These are phyloP conservation scores for Tulasnella sp. DNA, from an alignment of 768 basidiomycete genomes.

Conservation along the genomic window DNA sequence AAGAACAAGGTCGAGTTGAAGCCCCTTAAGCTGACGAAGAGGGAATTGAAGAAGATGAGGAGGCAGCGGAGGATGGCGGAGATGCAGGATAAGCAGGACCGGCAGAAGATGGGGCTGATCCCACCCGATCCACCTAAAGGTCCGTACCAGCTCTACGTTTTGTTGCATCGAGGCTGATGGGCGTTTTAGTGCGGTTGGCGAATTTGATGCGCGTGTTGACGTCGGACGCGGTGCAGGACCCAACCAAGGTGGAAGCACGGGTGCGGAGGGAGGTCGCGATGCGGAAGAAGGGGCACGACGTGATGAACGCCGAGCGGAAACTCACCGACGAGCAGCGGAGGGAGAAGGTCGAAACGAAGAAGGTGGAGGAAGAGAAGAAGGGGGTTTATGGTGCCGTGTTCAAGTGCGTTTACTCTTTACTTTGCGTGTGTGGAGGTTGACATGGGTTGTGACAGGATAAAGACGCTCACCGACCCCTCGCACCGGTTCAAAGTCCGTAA, in stretches of 20 bases:
- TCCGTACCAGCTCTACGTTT: slow-evolving; percentile 47
- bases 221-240: slow-evolving; percentile 92
- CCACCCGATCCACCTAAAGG: slow-evolving; percentile 94
- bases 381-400: slow-evolving; percentile 75
- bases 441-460: slow-evolving; percentile 62
- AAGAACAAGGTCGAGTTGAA: slow-evolving; percentile 69
- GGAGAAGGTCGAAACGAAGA: slow-evolving; percentile 79
- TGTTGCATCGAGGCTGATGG: slow-evolving; percentile 24
- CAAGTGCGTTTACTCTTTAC: slow-evolving; percentile 48
- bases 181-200: slow-evolving; percentile 84
- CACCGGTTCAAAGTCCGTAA: slow-evolving; percentile 95
- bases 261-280: slow-evolving; percentile 87
- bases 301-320: slow-evolving; percentile 86
- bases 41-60: slow-evolving; percentile 97
- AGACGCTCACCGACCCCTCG: slow-evolving; percentile 76
- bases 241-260: slow-evolving; percentile 91
- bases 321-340: slow-evolving; percentile 80
- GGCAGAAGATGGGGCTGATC: slow-evolving; percentile 88
- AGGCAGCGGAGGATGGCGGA: slow-evolving; percentile 78
- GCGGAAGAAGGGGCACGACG: slow-evolving; percentile 79
- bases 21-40: slow-evolving; percentile 85
- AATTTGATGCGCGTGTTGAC: slow-evolving; percentile 98
- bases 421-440: no score
- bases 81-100: slow-evolving; percentile 85
- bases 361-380: slow-evolving; percentile 75